Evolutionary conservation across 2,329 filamentous ascomycete genomes (phyloP), one percentile per base, ranked within the genome.

Genomic region (Knoxdaviesia proteae): DNA sequence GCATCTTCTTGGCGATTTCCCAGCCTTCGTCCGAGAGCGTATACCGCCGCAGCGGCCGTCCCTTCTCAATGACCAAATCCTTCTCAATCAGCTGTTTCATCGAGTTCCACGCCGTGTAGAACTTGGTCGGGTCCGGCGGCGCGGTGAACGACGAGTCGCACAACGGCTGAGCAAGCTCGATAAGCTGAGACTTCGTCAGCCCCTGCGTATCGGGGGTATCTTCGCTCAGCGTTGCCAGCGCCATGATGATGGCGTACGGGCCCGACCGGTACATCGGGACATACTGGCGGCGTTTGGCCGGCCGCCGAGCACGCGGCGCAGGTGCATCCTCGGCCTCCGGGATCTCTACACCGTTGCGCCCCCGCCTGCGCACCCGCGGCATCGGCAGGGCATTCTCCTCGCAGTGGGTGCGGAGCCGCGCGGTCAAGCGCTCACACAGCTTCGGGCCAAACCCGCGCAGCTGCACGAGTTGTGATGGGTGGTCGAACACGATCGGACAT

Each of bases 41-140:
- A 53, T 86, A 90, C 48, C 69, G 73, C 46, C 74, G 70, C 11
- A 74, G 57, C 0, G 80, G 81, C 10, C 78, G 67, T 0, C 80
- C 78, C 42, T 73, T 74, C 49, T 81, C 77, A 44, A 75, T 77
- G 0, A 87, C 79, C 4, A 87, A 60, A 45, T 84, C 80, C 53
- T 87, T 84, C 43, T 74, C 66, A 5, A 77, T 50, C 33, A 90
- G 60, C 0, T 78, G 84, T 53, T 82, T 83, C 69, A 88, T 86
- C 1, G 81, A 84, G 51, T 72, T 80, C 82, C 82, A 90, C 0
- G 83, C 83, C 0, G 82, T 88, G 50, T 83, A 82, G 51, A 72
- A 81, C 44, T 76, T 80, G 7, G 67, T 76, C 0, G 79, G 64
- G 43, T 83, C 77, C 36, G 62, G 65, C 0, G 80, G 77, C 0